Conservation (phyloP, 345 rosid genomes). For the Salix arbutifolia region DNA sequence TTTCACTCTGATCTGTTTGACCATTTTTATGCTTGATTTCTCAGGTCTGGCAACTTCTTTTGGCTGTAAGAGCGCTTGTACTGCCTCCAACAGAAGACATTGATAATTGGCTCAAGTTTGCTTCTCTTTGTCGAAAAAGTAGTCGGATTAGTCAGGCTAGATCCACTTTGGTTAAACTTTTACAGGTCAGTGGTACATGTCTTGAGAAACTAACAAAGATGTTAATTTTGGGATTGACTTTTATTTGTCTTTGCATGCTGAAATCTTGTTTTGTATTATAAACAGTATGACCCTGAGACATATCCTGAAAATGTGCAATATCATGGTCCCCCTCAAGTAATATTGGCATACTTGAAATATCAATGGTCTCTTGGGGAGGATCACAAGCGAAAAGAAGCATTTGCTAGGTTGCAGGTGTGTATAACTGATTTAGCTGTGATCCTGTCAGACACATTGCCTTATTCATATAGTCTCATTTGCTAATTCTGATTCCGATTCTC, state of each 20-base stretch:
- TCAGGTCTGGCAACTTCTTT: constrained; percentile 93
- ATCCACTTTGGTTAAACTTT: constrained; percentile 83
- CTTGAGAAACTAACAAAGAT: background rate
- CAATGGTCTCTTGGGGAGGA: constrained; percentile 99
- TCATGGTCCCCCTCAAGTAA: constrained; percentile 95
- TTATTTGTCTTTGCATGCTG: constrained; percentile 6
- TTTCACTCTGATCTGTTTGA: background rate
- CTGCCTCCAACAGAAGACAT: constrained; percentile 90
- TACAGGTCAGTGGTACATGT: constrained; percentile 53
- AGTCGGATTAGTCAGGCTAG: constrained; percentile 94
- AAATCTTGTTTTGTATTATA: constrained; percentile 14
- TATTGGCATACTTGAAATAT: constrained; percentile 84
- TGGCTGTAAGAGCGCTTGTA: constrained; percentile 89
- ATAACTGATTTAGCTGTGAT: constrained; percentile 5
- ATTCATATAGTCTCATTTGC: constrained; percentile 8
- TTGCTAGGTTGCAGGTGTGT: constrained; percentile 73
- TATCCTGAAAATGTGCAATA: constrained; percentile 62
- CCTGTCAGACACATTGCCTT: background rate
- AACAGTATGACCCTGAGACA: constrained; percentile 88
- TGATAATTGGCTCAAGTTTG: constrained; percentile 94
- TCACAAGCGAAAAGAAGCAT: constrained; percentile 86
- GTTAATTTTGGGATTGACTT: background rate
- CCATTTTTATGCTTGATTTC: constrained; percentile 6
- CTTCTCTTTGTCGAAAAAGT: constrained; percentile 84
- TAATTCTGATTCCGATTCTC: constrained; percentile 3